phyloP scores from a whole-genome alignment of 768 basidiomycete genomes.

The Mycena amicta region DNA sequence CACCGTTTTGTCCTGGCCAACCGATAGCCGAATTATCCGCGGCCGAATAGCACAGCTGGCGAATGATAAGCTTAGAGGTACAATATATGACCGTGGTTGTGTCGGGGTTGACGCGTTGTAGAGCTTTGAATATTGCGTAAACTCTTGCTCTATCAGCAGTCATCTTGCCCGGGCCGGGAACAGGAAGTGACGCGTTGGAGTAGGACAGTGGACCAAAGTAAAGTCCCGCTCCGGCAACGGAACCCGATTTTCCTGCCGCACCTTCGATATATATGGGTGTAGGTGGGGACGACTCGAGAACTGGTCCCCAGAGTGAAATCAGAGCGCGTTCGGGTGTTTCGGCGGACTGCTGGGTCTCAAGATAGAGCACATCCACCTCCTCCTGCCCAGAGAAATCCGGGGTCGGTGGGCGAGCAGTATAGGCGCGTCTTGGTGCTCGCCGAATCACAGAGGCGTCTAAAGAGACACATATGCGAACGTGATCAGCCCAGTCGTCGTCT shows the following conservation, averaged over 20 bases:
- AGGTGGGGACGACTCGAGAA: not conserved
- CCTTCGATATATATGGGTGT: constrained; percentile 1
- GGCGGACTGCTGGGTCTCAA: not conserved
- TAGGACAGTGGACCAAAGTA: not conserved
- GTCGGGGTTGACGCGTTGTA: not conserved
- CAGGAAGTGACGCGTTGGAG: not conserved
- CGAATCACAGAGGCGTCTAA: not conserved
- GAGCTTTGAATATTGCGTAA: not conserved
- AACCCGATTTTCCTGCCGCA: not conserved
- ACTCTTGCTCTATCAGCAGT: not conserved
- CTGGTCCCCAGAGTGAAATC: constrained; percentile 1
- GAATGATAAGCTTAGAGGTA: not conserved
- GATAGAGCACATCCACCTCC: not conserved
- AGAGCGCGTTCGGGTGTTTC: constrained; percentile 1
- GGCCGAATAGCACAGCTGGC: not conserved
- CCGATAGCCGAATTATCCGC: not conserved
- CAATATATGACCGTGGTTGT: not conserved
- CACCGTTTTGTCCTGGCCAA: not conserved
- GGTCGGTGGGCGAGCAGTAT: not conserved
- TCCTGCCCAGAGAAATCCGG: not conserved
- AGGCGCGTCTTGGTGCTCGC: not conserved
- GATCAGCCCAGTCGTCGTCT: constrained; percentile 5
- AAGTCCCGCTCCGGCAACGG: not conserved
- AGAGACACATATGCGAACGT: not conserved
- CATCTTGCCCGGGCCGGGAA: not conserved